phyloP scores from a whole-genome alignment of 495 filamentous ascomycete genomes.

The Eremomyces bilateralis region DNA sequence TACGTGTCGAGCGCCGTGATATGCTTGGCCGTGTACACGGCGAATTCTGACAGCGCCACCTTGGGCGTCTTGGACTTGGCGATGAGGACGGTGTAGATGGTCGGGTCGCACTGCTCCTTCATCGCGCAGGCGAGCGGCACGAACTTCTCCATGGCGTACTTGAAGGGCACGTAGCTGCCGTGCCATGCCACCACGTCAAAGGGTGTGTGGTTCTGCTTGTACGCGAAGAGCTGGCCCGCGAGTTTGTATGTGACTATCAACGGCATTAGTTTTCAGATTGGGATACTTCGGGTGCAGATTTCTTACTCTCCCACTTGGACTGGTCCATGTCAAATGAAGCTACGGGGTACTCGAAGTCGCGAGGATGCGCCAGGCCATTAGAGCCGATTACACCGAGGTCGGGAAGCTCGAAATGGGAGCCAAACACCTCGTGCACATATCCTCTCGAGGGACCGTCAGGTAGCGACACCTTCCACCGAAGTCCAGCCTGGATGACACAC shows the following conservation, averaged over 20 bases:
- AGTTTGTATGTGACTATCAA: conserved; percentile 31
- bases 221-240: conserved; percentile 27
- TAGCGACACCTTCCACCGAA: conserved; percentile 25
- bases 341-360: conserved; percentile 26
- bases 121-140: conserved; percentile 28
- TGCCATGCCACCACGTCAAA: conserved; percentile 34
- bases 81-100: conserved; percentile 29
- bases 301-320: too few species aligned
- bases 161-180: conserved; percentile 27
- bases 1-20: conserved; percentile 28
- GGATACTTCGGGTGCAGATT: too few species aligned
- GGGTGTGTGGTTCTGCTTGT: conserved; percentile 26
- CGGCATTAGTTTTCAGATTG: conserved; percentile 7
- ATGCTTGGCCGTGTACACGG: conserved; percentile 29
- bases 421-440: conserved; percentile 30
- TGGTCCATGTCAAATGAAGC: conserved; percentile 23
- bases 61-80: conserved; percentile 23
- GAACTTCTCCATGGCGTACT: conserved; percentile 31
- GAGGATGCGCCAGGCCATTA: conserved; percentile 28
- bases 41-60: conserved; percentile 26
- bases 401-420: conserved; percentile 25
- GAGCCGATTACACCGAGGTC: conserved; percentile 29
- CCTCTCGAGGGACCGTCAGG: conserved; percentile 26
- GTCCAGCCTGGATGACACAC: conserved; percentile 25
- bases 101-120: conserved; percentile 30